A percentile compares a stretch with the other conserved stretches of the same genome.
Evolutionary conservation across 2,329 filamentous ascomycete genomes (phyloP).

Genomic region (Paraphoma chrysanthemicola): DNA sequence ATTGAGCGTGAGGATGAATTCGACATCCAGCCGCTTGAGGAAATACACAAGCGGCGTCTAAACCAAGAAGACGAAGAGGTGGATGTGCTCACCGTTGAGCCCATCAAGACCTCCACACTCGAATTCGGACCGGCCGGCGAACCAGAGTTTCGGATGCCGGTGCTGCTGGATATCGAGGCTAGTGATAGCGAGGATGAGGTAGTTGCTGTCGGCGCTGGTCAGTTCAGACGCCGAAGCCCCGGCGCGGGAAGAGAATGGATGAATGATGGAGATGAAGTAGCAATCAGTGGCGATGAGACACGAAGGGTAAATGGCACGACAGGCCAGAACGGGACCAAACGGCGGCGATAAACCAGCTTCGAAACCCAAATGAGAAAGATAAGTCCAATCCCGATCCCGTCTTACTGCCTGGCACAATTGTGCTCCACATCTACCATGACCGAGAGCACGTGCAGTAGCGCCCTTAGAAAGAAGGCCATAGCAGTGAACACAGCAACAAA

Average conservation of each 20-base stretch:
- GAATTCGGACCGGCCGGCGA: slow-evolving; percentile 55
- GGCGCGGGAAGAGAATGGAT: slow-evolving; percentile 74
- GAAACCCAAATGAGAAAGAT: no score
- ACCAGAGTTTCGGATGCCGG: slow-evolving; percentile 84
- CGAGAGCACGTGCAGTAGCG: no score
- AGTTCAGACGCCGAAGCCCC: slow-evolving; percentile 85
- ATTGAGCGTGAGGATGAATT: slow-evolving; percentile 96
- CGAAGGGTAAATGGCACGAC: slow-evolving; percentile 40
- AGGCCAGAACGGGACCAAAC: slow-evolving; percentile 44
- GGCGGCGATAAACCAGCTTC: slow-evolving; percentile 25
- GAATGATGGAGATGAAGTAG: slow-evolving; percentile 59
- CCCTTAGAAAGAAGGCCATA: no score
- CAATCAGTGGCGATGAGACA: slow-evolving; percentile 43
- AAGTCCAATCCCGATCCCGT: no score
- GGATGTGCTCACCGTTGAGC: slow-evolving; percentile 82
- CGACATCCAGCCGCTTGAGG: slow-evolving; percentile 94
- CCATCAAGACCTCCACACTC: slow-evolving; percentile 59
- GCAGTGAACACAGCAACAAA: no score
- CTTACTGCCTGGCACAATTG: no score
- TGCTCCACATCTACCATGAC: no score
- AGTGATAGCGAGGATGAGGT: slow-evolving; percentile 95
- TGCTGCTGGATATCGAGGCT: slow-evolving; percentile 89
- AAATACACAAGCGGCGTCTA: slow-evolving; percentile 87
- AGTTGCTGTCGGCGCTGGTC: slow-evolving; percentile 72
- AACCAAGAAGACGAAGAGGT: slow-evolving; percentile 94